phyloP scores from a whole-genome alignment of 2,329 filamentous ascomycete species.

The Botrytis squamosa region DNA sequence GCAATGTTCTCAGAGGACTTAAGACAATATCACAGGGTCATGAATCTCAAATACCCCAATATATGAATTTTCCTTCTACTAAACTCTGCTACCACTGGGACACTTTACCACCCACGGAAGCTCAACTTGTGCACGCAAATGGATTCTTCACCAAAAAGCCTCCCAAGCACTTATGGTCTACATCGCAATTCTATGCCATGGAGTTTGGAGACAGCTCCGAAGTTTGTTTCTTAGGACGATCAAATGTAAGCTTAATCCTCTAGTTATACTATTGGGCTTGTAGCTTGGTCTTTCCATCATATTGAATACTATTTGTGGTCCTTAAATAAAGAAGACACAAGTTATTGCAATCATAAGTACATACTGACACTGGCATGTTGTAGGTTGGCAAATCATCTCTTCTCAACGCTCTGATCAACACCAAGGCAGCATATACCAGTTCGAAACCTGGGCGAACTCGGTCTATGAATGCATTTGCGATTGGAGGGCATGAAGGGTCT shows the following conservation, averaged over 20 bases:
- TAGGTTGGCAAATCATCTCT: slow-evolving; percentile 62
- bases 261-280: background rate
- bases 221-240: slow-evolving; percentile 61
- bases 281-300: background rate
- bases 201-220: slow-evolving; percentile 46
- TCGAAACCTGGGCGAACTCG: slow-evolving; percentile 60
- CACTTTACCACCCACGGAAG: slow-evolving; percentile 44
- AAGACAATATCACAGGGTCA: slow-evolving; percentile 11
- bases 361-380: background rate
- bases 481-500: slow-evolving; percentile 44
- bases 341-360: background rate
- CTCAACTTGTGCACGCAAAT: slow-evolving; percentile 47
- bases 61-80: slow-evolving; percentile 15
- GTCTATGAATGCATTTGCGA: slow-evolving; percentile 65
- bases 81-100: slow-evolving; percentile 50
- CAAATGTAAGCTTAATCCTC: slow-evolving; percentile 49
- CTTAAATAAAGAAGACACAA: background rate
- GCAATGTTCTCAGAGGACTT: background rate
- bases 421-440: slow-evolving; percentile 53
- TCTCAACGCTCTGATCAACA: slow-evolving; percentile 60
- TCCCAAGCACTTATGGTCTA: slow-evolving; percentile 58
- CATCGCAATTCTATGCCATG: slow-evolving; percentile 58
- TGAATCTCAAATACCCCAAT: slow-evolving; percentile 11
- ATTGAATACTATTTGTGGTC: background rate
- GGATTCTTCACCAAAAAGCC: slow-evolving; percentile 48